phyloP scores from a whole-genome alignment of 352 stramenopile species.

The Phytophthora citrophthora region DNA sequence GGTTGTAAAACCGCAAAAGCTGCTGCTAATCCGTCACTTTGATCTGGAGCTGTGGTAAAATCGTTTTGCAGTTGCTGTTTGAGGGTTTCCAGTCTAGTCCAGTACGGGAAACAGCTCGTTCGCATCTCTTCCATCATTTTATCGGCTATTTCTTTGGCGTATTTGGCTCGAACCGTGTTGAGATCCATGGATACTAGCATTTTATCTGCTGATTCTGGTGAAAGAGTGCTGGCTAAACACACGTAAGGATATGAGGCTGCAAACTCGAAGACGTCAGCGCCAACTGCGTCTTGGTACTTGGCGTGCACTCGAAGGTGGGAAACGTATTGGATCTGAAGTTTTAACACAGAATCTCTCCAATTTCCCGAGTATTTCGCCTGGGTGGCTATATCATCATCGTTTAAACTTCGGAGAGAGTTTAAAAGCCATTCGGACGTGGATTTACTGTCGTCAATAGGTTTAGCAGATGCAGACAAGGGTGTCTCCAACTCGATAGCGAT shows the following conservation, averaged over 20 bases:
- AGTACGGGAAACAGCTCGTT: conserved; percentile 51
- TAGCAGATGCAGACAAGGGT: neutral
- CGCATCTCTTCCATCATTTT: conserved; percentile 56
- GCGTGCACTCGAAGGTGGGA: conserved; percentile 31
- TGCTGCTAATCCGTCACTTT: conserved; percentile 11
- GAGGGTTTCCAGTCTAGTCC: conserved; percentile 42
- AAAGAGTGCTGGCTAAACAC: conserved; percentile 26
- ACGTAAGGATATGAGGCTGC: conserved; percentile 51
- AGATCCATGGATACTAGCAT: conserved; percentile 27
- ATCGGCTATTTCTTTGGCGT: conserved; percentile 52
- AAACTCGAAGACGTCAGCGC: conserved; percentile 54
- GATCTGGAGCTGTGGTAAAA: conserved; percentile 14
- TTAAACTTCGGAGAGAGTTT: neutral
- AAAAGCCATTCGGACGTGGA: conserved; percentile 45
- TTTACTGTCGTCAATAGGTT: conserved; percentile 24
- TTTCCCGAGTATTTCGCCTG: conserved; percentile 6
- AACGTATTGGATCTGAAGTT: conserved; percentile 40
- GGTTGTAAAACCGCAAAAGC: conserved; percentile 8
- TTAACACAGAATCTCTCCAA: conserved; percentile 24
- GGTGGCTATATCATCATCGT: neutral
- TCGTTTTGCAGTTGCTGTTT: conserved; percentile 43
- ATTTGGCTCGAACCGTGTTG: conserved; percentile 45
- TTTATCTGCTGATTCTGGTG: conserved; percentile 6
- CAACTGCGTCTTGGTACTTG: conserved; percentile 47
- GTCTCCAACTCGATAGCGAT: conserved; percentile 30